phyloP scores from a whole-genome alignment of 2,329 filamentous ascomycete species.

The Colletotrichum acutatum region DNA sequence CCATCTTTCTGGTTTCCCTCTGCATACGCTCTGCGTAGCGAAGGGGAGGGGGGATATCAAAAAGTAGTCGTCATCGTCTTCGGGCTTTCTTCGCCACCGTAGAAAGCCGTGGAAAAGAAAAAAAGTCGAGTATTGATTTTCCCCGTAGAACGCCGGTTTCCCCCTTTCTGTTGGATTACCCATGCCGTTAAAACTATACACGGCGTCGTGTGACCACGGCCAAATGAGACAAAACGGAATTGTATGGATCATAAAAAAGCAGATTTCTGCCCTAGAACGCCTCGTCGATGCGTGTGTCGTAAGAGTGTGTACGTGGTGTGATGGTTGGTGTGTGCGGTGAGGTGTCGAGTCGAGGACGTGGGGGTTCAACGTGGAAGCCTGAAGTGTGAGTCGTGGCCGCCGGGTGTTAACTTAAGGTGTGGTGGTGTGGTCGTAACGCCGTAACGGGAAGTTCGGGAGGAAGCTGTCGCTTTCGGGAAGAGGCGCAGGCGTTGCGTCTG shows the following conservation, averaged over 20 bases:
- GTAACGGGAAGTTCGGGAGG: constrained; percentile 16
- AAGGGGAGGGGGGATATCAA: constrained; percentile 28
- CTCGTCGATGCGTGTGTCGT: constrained; percentile 34
- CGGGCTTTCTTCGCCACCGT: constrained; percentile 27
- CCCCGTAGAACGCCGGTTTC: constrained; percentile 14
- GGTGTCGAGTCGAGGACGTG: neutral
- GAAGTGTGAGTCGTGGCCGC: constrained; percentile 14
- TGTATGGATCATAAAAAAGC: constrained; percentile 20
- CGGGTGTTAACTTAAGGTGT: constrained; percentile 14
- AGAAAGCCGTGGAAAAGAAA: neutral
- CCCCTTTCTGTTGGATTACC: constrained; percentile 6
- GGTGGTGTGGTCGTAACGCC: constrained; percentile 28
- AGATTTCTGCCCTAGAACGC: constrained; percentile 26
- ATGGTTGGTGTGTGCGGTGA: neutral
- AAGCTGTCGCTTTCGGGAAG: constrained; percentile 3
- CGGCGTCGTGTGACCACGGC: constrained; percentile 1
- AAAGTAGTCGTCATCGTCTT: constrained; percentile 35
- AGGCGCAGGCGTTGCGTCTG: constrained; percentile 18
- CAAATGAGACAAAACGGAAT: constrained; percentile 1
- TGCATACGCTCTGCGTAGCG: constrained; percentile 3
- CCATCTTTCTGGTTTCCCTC: neutral
- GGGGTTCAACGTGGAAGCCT: constrained; percentile 17
- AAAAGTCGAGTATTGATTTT: neutral
- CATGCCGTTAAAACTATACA: constrained; percentile 11
- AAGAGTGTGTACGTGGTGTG: constrained; percentile 9